Evolutionary conservation across 441 rosid genomes (phyloP).

Genomic region (Brassica hybrid): DNA sequence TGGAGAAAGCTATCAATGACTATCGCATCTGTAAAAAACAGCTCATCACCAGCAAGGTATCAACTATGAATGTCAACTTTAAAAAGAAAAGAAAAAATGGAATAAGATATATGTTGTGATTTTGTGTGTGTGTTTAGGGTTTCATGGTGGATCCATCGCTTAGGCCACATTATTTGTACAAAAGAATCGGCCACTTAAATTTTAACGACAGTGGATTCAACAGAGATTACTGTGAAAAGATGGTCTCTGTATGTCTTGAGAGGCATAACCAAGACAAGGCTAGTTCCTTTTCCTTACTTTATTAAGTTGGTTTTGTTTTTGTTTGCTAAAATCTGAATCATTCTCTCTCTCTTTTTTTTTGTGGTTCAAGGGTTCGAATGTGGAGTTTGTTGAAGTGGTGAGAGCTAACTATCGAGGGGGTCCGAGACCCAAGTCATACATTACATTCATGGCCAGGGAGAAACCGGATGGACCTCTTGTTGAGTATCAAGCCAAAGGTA

Average conservation of each 20-base stretch:
- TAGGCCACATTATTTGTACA: not conserved
- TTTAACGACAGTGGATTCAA: not conserved
- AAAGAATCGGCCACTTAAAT: not conserved
- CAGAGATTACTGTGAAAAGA: not conserved
- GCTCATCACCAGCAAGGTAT: constrained; percentile 17
- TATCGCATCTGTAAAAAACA: constrained; percentile 5
- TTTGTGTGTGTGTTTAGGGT: not conserved
- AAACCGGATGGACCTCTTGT: constrained; percentile 22
- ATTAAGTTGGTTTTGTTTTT: not conserved
- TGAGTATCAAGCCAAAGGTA: constrained; percentile 28
- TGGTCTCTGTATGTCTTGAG: not conserved
- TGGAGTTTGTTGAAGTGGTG: not conserved
- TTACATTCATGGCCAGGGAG: constrained; percentile 30
- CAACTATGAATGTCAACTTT: not conserved
- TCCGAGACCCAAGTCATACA: constrained; percentile 31
- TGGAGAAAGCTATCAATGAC: not conserved
- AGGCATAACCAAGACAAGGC: not conserved
- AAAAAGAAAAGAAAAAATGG: not conserved
- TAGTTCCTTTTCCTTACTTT: not conserved
- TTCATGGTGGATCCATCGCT: not conserved
- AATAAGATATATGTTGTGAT: not conserved
- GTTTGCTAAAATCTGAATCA: not conserved
- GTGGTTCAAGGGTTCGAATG: constrained; percentile 2
- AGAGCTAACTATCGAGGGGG: not conserved
- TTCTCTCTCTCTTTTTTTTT: not conserved